Evolutionary conservation across 441 rosid species (phyloP), one percentile per base, ranked within the genome.

Genomic region (Gossypium davidsonii): DNA sequence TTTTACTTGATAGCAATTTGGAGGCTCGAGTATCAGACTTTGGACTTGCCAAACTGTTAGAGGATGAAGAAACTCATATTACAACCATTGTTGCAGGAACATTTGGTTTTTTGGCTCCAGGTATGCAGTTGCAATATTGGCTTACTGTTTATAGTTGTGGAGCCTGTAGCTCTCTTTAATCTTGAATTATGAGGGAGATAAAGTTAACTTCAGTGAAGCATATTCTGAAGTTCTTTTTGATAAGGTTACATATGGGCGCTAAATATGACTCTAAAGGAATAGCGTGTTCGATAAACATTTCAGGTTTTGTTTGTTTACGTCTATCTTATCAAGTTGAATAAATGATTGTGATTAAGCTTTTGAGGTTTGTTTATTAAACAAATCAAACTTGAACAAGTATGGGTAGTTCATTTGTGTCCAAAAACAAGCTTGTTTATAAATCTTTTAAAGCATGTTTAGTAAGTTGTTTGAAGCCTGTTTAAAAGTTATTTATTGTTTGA

Each of bases 21-120:
- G 97, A 93, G 87, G 97, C 99, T 46, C 97, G 99, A 4, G 99
- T 96, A 63, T 93, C 98, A 0, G 99, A 96, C 74, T 96, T 96
- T 77, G 98, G 99, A 73, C 93, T 96, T 73, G 99, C 99, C 73
- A 96, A 93, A 84, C 81, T 96, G 75, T 81, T 96, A 80, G 89
- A 87, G 79, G 99, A 96, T 72, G 96, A 93, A 83, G 99, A 96
- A 81, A 90, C 99, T 59, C 99, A 96, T 77, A 96, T 96, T 60
- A 96, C 99, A 23, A 96, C 98, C 78, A 88, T 93, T 79, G 99
- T 96, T 82, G 99, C 96, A 2, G 98, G 99, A 76, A 96, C 99
- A 75, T 96, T 96, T 78, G 99, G 99, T 70, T 93, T 93, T 83
- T 78, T 93, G 70, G 99, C 99, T 79, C 98, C 99, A 73, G 99